A percentile compares a stretch with the other conserved stretches of the same genome.
Conservation (phyloP, 306 rosid species). For the Ormosia semicastrata region DNA sequence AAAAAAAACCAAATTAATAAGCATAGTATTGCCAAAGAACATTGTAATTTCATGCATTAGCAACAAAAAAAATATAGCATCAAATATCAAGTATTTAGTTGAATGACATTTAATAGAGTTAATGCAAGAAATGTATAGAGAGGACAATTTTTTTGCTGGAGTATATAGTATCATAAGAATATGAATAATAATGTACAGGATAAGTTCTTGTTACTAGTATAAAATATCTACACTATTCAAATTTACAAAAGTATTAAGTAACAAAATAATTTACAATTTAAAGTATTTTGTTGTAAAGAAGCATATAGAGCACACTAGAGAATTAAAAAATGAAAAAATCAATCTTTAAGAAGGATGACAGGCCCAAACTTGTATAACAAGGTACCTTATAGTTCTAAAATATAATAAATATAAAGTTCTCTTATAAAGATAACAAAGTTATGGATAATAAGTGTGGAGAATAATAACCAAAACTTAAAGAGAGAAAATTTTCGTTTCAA, state of each 20-base stretch:
- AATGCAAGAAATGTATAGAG: neutral
- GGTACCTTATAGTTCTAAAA: neutral
- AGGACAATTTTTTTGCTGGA: neutral
- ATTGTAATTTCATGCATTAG: neutral
- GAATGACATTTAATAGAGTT: neutral
- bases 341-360: neutral
- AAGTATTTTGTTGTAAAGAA: neutral
- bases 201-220: neutral
- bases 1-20: conserved; percentile 7
- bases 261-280: neutral
- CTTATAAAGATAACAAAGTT: neutral
- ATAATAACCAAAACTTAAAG: neutral
- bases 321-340: neutral
- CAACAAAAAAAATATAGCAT: neutral
- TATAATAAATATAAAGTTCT: neutral
- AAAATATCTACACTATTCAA: neutral
- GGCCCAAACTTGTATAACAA: neutral
- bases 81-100: neutral
- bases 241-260: neutral
- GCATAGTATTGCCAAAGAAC: neutral
- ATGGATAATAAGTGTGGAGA: neutral
- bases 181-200: neutral
- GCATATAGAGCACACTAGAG: neutral
- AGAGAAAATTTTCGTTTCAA: neutral
- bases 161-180: neutral